Evolutionary conservation across 2,329 filamentous ascomycete genomes (phyloP), one percentile per base, ranked within the genome.

Genomic region (Fusarium sp.): DNA sequence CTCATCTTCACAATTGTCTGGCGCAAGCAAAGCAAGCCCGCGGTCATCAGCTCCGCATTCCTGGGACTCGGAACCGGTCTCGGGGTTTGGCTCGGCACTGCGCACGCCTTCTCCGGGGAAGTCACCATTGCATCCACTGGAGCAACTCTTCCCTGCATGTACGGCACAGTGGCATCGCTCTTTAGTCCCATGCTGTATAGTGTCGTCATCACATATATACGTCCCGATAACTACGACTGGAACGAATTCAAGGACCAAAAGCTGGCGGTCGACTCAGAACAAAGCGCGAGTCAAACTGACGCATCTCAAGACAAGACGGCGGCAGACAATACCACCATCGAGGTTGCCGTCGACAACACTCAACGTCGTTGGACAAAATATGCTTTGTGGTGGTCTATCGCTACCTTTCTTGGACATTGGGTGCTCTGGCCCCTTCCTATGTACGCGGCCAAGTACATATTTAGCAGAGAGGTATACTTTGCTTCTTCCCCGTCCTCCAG

Each of bases 61-160:
- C 75, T 87, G 0, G 85, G 85, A 1, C 77, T 86, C 56, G 78
- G 76, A 1, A 85, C 83, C 0, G 85, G 84, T 0, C 73, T 87
- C 3, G 81, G 78, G 1, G 83, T 84, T 23, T 87, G 85, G 86
- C 78, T 88, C 1, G 81, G 81, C 5, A 82, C 81, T 0, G 82
- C 85, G 0, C 76, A 82, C 10, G 76, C 76, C 0, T 80, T 85
- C 16, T 82, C 80, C 37, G 85, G 84, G 7, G 76, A 50, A 3
- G 31, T 50, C 1, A 36, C 31, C 34, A 18, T 50, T 1, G 16
- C 31, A 50, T 50, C 47, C 0, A 87, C 85, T 0, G 84, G 83
- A 2, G 71, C 78, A 43, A 81, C 82, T 0, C 70, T 86, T 0
- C 85, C 85, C 1, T 86, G 83, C 65, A 78, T 87, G 12, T 87